Evolutionary conservation across 2,329 filamentous ascomycete species (phyloP).

Genomic region (Lachnellula hyalina): DNA sequence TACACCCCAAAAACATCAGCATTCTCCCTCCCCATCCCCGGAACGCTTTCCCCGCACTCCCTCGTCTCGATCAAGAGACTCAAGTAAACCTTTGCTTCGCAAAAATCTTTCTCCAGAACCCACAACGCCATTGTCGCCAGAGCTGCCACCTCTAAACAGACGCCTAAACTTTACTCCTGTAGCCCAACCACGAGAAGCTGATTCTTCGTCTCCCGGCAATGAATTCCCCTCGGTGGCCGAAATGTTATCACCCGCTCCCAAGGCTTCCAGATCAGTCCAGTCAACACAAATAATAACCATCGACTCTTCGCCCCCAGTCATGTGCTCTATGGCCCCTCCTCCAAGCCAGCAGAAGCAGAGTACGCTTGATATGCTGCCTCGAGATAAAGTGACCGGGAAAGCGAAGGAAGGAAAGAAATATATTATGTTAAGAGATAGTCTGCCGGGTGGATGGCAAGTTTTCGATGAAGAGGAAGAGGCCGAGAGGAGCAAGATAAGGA

Average conservation of each 20-base stretch:
- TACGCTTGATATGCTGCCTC: background rate
- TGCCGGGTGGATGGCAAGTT: constrained; percentile 33
- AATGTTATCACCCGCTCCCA: background rate
- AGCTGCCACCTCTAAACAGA: constrained; percentile 1
- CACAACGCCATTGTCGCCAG: background rate
- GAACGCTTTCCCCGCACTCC: background rate
- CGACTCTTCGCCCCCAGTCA: background rate
- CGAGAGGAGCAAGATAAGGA: background rate
- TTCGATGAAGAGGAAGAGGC: constrained; percentile 17
- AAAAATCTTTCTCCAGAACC: background rate
- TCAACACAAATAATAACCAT: background rate
- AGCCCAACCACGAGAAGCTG: background rate
- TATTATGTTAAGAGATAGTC: constrained; percentile 30
- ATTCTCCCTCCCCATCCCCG: background rate
- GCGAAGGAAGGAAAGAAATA: constrained; percentile 19
- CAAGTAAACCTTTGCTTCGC: background rate
- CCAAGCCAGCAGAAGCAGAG: background rate
- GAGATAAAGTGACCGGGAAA: background rate
- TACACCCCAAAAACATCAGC: background rate
- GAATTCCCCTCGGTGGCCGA: background rate
- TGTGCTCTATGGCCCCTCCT: background rate
- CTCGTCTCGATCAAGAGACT: background rate
- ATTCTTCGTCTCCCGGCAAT: background rate
- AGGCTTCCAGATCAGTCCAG: background rate
- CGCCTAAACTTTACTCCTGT: background rate